phyloP scores from a whole-genome alignment of 805 yeast genomes.

The Ascoidea asiatica region DNA sequence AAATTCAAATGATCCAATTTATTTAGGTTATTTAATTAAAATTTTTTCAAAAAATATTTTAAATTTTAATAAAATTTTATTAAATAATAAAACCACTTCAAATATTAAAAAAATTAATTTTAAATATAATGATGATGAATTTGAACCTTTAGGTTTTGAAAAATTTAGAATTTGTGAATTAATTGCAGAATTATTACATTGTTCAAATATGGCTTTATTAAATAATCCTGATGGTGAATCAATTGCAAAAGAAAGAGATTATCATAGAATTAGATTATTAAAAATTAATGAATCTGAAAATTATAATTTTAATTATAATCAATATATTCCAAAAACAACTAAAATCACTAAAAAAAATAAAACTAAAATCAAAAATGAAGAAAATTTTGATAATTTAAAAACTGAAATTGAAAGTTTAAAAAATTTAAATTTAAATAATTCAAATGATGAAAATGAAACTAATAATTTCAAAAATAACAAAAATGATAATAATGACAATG shows the following conservation, averaged over 20 bases:
- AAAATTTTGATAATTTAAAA: conserved; percentile 5
- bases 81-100: conserved; percentile 1
- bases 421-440: conserved; percentile 1
- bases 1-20: conserved; percentile 82
- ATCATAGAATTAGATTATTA: conserved; percentile 41
- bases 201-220: conserved; percentile 91
- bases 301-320: conserved; percentile 5
- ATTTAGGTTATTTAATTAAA: conserved; percentile 72
- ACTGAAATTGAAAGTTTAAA: conserved; percentile 5
- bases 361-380: conserved; percentile 6
- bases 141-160: conserved; percentile 79
- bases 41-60: conserved; percentile 60
- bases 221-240: conserved; percentile 66
- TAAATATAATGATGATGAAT: too few relatives aligned
- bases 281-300: conserved; percentile 18
- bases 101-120: conserved; percentile 17
- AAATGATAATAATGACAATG: background rate
- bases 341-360: conserved; percentile 11
- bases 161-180: conserved; percentile 83
- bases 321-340: conserved; percentile 12
- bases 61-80: conserved; percentile 41
- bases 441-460: conserved; percentile 2
- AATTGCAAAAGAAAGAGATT: conserved; percentile 56
- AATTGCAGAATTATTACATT: conserved; percentile 87
- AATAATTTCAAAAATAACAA: background rate